These are phyloP conservation scores for Hypomyces perniciosus DNA, from an alignment of 2,329 filamentous ascomycete species.

Conservation along the genomic window DNA sequence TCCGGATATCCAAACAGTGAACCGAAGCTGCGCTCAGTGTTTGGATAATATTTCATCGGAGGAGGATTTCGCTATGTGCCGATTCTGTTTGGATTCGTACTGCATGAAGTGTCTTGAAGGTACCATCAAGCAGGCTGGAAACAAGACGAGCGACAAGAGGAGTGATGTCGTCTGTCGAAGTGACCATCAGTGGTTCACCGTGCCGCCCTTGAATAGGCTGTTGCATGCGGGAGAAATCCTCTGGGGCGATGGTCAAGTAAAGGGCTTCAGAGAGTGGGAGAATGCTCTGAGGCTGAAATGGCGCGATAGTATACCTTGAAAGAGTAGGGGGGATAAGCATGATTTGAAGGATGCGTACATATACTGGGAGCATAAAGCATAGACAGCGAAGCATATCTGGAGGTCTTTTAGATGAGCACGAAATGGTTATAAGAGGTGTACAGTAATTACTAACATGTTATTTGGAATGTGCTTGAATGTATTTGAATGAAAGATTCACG, in stretches of 20 bases:
- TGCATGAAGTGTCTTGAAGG: slow-evolving; percentile 29
- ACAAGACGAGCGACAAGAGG: slow-evolving; percentile 25
- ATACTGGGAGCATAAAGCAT: neutral
- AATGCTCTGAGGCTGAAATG: slow-evolving; percentile 26
- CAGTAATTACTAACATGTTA: neutral
- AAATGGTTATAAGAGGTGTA: neutral
- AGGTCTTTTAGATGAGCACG: too few relatives aligned
- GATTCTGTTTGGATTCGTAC: slow-evolving; percentile 34
- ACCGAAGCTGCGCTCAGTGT: slow-evolving; percentile 34
- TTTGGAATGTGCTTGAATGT: neutral
- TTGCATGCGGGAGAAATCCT: slow-evolving; percentile 35
- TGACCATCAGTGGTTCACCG: slow-evolving; percentile 34
- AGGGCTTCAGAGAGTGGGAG: slow-evolving; percentile 32
- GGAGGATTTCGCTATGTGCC: slow-evolving; percentile 31
- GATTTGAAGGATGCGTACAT: neutral
- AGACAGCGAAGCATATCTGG: neutral
- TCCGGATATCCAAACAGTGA: slow-evolving; percentile 28
- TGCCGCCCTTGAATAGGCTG: slow-evolving; percentile 30
- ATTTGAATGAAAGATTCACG: neutral
- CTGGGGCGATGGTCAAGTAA: slow-evolving; percentile 25
- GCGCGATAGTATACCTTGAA: slow-evolving; percentile 8
- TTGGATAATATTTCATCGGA: slow-evolving; percentile 27
- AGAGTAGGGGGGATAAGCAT: neutral
- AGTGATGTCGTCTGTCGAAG: slow-evolving; percentile 28
- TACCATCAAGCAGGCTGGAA: slow-evolving; percentile 24